A percentile compares a stretch with the other conserved stretches of the same genome.
Conservation (phyloP, 129 eudicot genomes). For the Kitagawia praeruptora region DNA sequence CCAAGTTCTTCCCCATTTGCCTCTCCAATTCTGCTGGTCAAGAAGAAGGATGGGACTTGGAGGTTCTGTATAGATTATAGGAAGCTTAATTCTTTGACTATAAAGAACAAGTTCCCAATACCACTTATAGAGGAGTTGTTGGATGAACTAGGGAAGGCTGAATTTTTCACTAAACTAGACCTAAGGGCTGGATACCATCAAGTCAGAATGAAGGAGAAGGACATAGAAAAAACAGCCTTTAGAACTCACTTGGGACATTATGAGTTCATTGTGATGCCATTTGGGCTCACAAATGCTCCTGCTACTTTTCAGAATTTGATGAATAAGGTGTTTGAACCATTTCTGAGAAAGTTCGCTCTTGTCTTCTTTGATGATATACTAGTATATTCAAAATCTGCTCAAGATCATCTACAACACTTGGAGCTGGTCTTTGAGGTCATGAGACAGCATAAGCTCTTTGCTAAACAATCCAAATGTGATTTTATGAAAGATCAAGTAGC, state of each 20-base stretch:
- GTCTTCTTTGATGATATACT: background rate
- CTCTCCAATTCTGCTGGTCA: background rate
- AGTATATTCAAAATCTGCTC: background rate
- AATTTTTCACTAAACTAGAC: background rate
- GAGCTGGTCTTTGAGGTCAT: background rate
- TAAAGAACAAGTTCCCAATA: background rate
- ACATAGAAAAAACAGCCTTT: background rate
- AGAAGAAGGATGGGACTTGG: background rate
- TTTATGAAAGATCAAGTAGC: background rate
- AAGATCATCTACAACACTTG: background rate
- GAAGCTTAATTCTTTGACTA: background rate
- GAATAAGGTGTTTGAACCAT: background rate
- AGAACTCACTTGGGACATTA: no score
- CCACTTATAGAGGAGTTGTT: background rate
- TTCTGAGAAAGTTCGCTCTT: background rate
- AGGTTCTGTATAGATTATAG: background rate
- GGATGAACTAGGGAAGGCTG: background rate
- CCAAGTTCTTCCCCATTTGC: background rate
- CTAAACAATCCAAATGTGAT: background rate
- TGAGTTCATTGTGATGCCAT: background rate
- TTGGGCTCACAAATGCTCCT: background rate
- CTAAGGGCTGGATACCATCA: background rate
- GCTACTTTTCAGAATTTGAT: background rate
- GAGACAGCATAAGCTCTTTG: background rate
- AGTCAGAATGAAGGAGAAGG: background rate